These are phyloP conservation scores for Heliamphora pulchella DNA, from an alignment of 179 eudicot genomes.

Conservation along the genomic window DNA sequence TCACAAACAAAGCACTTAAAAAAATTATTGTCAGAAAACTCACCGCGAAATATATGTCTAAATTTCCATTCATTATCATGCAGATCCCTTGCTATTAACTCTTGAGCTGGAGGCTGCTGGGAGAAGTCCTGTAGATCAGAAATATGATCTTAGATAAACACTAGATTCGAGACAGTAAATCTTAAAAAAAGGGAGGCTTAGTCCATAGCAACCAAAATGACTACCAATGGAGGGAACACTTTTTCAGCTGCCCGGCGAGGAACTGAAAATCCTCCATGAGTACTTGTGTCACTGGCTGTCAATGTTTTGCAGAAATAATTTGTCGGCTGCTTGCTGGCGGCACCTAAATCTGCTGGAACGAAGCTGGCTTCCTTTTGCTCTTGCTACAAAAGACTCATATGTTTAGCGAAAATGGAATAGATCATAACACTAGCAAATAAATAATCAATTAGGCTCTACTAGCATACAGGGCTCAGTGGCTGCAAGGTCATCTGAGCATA, in stretches of 20 bases:
- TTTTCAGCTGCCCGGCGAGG: slow-evolving; percentile 77
- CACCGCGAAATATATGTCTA: slow-evolving; percentile 59
- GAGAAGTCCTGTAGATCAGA: slow-evolving; percentile 39
- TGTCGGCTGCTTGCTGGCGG: slow-evolving; percentile 58
- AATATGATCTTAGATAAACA: background rate
- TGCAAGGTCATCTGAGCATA: slow-evolving; percentile 64
- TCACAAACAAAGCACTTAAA: background rate
- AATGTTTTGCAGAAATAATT: slow-evolving; percentile 69
- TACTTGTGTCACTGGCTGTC: slow-evolving; percentile 72
- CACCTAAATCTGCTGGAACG: slow-evolving; percentile 58
- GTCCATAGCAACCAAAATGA: slow-evolving; percentile 5
- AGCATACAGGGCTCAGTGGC: slow-evolving; percentile 40
- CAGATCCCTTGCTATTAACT: slow-evolving; percentile 51
- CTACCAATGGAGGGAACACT: slow-evolving; percentile 65
- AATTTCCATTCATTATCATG: slow-evolving; percentile 64
- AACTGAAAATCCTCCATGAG: slow-evolving; percentile 74
- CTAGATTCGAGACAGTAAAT: too few relatives aligned
- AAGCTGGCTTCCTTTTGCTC: slow-evolving; percentile 60
- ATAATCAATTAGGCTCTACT: background rate
- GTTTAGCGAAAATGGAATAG: background rate
- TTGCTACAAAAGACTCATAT: slow-evolving; percentile 25
- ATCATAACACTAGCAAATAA: background rate
- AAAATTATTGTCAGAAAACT: slow-evolving; percentile 3
- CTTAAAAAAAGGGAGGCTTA: too few relatives aligned
- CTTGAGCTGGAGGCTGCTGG: slow-evolving; percentile 57